Conservation (phyloP, 257 asterid species). For the Apocynum venetum region DNA sequence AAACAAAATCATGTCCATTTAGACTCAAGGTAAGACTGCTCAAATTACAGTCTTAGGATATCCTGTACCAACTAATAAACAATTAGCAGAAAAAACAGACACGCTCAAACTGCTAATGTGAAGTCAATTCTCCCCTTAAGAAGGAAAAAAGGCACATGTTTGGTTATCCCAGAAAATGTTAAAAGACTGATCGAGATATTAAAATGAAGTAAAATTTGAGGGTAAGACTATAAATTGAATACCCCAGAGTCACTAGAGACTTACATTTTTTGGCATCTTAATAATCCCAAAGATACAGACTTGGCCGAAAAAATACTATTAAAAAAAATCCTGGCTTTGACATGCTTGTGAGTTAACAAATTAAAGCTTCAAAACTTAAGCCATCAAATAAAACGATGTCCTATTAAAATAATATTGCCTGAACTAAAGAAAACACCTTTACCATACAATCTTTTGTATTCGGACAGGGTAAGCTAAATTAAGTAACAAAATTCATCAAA, state of each 20-base stretch:
- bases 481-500: neutral
- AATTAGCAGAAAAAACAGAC: neutral
- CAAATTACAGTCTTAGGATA: neutral
- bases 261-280: neutral
- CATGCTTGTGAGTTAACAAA: neutral
- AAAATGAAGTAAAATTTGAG: neutral
- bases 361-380: neutral
- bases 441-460: neutral
- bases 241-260: neutral
- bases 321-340: neutral
- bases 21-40: neutral
- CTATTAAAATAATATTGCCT: neutral
- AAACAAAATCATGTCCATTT: neutral
- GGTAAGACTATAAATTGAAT: neutral
- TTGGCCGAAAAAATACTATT: neutral
- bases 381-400: neutral
- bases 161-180: neutral
- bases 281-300: neutral
- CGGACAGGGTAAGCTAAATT: neutral
- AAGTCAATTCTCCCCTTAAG: neutral
- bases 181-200: neutral
- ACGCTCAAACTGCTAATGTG: neutral
- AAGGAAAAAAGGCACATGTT: neutral
- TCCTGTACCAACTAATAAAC: neutral
- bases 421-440: neutral